Evolutionary conservation across 2,329 filamentous ascomycete genomes (phyloP), one percentile per base, ranked within the genome.

Genomic region (Nannizziopsis barbatae): DNA sequence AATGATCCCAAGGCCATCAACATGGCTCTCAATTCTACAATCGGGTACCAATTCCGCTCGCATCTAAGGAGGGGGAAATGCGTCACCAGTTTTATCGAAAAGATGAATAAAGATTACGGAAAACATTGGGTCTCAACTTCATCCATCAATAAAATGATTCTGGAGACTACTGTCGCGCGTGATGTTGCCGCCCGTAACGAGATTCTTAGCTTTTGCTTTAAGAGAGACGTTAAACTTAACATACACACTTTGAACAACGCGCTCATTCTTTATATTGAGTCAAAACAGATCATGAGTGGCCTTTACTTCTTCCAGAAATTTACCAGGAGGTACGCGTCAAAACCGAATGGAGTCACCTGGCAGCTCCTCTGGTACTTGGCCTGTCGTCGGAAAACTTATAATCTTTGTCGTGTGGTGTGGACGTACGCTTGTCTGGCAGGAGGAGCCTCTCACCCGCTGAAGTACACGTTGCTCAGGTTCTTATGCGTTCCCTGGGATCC

Each of bases 391-490:
- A 58, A 58, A 17, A 54, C 58, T 32, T 67, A 67, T 52, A 74
- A 73, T 46, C 56, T 69, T 9, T 67, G 65, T 44, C 66, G 67
- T 9, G 68, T 73, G 7, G 51, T 74, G 5, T 75, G 72, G 72
- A 61, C 62, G 52, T 71, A 72, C 57, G 68, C 70, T 5, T 73
- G 71, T 52, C 60, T 72, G 49, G 45, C 61, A 12, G 59, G 58
- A 7, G 36, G 41, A 9, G 64, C 65, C 9, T 66, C 58, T 12
- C 50, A 50, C 20, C 52, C 53, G 3, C 71, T 71, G 63, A 51
- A 58, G n/a, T 61, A 63, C 33, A 52, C 47, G 3, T 42, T 52
- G 1, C 38, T 41, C 1, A 50, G 54, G n/a, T 51, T 47, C 30
- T 46, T 52, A 9, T 30, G 38, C 10, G 20, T 30, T 3, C 42